Base-by-base conservation (phyloP, 2,329 filamentous ascomycete species). In the Orbilia brochopaga region DNA sequence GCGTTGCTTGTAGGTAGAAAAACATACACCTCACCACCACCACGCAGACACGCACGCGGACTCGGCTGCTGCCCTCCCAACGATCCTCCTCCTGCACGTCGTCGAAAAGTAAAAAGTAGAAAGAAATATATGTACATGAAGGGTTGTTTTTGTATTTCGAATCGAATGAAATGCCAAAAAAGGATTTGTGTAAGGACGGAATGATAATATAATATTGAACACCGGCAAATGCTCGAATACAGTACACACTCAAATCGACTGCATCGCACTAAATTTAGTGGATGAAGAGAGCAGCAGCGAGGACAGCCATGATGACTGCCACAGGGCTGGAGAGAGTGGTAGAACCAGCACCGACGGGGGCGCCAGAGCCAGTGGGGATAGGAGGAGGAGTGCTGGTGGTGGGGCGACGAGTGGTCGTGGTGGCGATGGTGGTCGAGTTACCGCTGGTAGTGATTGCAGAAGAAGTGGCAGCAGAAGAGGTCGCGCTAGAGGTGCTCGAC, bases 271-370 rank as follows among this genome's bases (percentile, higher is more conserved):
- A 37, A 50, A 55, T 64, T 64, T 70, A 70, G 59, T 70, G 66
- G 35, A 72, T 65, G 67, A 72, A 72, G 50, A 72, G 24, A 51
- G 67, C 44, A 21, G 67, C 67, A 48, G 67, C 67, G 27, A 72
- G 53, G 46, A 72, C 60, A 35, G 67, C 67, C 67, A 72, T 61
- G 60, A 72, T 65, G 51, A 72, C 67, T 10, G 67, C 67, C 35
- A 72, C 46, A 23, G 67, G 67, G 60, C 67, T 72, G 32, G 67
- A 72, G 60, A 72, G 55, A 13, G 67, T 72, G 21, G 40, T 44
- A 32, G 48, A 60, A 44, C 53, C 67, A 44, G 67, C 67, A 51
- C 54, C 64, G 55, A 55, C 53, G 65, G 67, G 67, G 35, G 67
- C 60, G 11, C 60, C 60, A 5, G 40, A 8, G 17, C 50, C 44